These are phyloP conservation scores for Penicillium rolfsii DNA, from an alignment of 2,329 filamentous ascomycete species.

Conservation along the genomic window DNA sequence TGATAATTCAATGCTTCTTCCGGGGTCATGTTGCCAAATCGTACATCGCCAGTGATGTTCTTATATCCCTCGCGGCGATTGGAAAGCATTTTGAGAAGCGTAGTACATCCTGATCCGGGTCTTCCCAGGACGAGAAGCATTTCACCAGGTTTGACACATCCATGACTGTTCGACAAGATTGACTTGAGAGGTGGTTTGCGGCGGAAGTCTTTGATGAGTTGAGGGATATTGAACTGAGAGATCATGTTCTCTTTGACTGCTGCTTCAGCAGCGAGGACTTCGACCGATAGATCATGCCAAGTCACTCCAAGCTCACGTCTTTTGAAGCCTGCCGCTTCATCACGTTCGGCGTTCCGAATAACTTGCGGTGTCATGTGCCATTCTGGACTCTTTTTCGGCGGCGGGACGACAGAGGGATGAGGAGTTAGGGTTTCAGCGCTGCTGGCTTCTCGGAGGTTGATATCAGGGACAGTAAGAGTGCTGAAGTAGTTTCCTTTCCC, in stretches of 20 bases:
- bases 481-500: slow-evolving; percentile 12
- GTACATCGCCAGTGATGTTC: slow-evolving; percentile 61
- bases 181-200: slow-evolving; percentile 63
- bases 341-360: slow-evolving; percentile 46
- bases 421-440: slow-evolving; percentile 28
- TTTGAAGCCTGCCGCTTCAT: slow-evolving; percentile 53
- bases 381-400: slow-evolving; percentile 33
- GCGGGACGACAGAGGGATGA: slow-evolving; percentile 8
- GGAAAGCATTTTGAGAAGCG: slow-evolving; percentile 69
- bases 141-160: slow-evolving; percentile 72
- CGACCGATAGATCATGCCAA: slow-evolving; percentile 67
- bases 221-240: slow-evolving; percentile 61
- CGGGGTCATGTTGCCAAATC: slow-evolving; percentile 54
- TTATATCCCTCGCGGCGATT: slow-evolving; percentile 65
- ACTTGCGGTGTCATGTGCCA: slow-evolving; percentile 51
- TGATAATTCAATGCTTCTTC: slow-evolving; percentile 53
- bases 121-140: slow-evolving; percentile 72
- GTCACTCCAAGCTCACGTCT: slow-evolving; percentile 63
- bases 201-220: slow-evolving; percentile 57
- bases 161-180: slow-evolving; percentile 67
- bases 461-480: slow-evolving; percentile 21
- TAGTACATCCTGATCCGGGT: slow-evolving; percentile 71
- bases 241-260: slow-evolving; percentile 68
- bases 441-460: slow-evolving; percentile 25
- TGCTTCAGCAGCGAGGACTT: slow-evolving; percentile 64